phyloP scores from a whole-genome alignment of 2,329 filamentous ascomycete genomes.

The Fusarium newnesense region DNA sequence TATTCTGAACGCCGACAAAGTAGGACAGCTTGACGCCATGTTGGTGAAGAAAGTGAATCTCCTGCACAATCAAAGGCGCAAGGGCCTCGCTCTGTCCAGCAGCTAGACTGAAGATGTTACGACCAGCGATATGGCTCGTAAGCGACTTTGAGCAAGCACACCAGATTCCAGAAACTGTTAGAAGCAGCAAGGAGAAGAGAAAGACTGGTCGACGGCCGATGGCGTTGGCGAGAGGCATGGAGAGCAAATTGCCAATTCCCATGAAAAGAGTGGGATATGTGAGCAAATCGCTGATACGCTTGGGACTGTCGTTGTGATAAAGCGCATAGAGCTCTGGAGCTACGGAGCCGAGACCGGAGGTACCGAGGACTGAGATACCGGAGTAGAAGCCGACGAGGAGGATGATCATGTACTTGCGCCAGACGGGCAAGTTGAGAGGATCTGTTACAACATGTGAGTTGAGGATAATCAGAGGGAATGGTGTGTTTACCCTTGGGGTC shows the following conservation, averaged over 20 bases:
- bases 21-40: not conserved
- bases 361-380: slow-evolving; percentile 10
- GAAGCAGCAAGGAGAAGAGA: not conserved
- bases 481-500: not conserved
- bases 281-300: not conserved
- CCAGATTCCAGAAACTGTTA: not conserved
- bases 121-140: not conserved
- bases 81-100: slow-evolving; percentile 11
- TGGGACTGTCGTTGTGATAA: slow-evolving; percentile 1
- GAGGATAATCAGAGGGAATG: rapidly evolving
- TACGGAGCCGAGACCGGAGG: slow-evolving; percentile 7
- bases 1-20: slow-evolving; percentile 4
- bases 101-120: slow-evolving; percentile 1
- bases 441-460: not conserved
- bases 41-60: slow-evolving; percentile 1
- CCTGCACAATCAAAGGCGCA: slow-evolving; percentile 5
- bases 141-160: slow-evolving; percentile 13
- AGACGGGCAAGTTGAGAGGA: not conserved
- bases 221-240: not conserved
- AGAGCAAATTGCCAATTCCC: slow-evolving; percentile 1
- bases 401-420: slow-evolving; percentile 17
- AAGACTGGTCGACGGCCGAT: slow-evolving; percentile 6
- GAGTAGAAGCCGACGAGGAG: slow-evolving; percentile 16
- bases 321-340: not conserved
- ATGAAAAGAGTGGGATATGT: slow-evolving; percentile 11